Base-by-base conservation (phyloP, 2,329 filamentous ascomycete species). In the Dactylonectria estremocensis region DNA sequence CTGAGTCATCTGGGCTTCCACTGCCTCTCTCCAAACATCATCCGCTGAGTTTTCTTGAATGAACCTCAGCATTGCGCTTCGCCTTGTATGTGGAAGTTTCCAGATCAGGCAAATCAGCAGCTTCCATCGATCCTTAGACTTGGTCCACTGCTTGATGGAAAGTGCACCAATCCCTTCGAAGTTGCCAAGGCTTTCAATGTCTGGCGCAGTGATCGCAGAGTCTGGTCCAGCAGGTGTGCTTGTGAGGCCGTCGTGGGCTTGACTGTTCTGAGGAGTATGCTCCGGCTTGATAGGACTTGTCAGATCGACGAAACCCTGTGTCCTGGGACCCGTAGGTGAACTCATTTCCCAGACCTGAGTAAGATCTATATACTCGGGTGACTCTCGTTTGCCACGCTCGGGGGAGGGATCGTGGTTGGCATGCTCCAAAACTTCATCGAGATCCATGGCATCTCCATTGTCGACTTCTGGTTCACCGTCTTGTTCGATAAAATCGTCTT, bases 401-500 rank as follows among this genome's bases (percentile, higher is more conserved):
- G 61, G n/a, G 16, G 46, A 49, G 3, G 45, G 35, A 9, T 28
- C 5, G 14, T 9, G 53, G 16, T 24, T 20, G 16, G 13, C 49
- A 20, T 40, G 56, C 16, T 20, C 16, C 3, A 5, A 9, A 18
- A 50, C 66, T 18, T 66, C 57, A 13, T 58, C 55, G n/a, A 67
- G 28, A 8, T 68, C 67, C 62, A 69, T 65, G 6, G 46, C 37
- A 11, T 66, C 60, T 13, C 24, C 58, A 31, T 24, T 22, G 7
- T n/a, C 11, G 35, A 16, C n/a, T 43, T 49, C 33, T n/a, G 35
- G 50, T 11, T 72, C 66, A 7, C 75, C 64, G 16, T 79, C 77
- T 2, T 72, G 74, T 31, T 88, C 81, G 53, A 92, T 78, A 67
- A 91, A 90, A 50, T 83, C 79, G 9, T 82, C 82, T 24, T 86